phyloP scores from a whole-genome alignment of 352 stramenopile genomes.

The Pythium guiyangense region DNA sequence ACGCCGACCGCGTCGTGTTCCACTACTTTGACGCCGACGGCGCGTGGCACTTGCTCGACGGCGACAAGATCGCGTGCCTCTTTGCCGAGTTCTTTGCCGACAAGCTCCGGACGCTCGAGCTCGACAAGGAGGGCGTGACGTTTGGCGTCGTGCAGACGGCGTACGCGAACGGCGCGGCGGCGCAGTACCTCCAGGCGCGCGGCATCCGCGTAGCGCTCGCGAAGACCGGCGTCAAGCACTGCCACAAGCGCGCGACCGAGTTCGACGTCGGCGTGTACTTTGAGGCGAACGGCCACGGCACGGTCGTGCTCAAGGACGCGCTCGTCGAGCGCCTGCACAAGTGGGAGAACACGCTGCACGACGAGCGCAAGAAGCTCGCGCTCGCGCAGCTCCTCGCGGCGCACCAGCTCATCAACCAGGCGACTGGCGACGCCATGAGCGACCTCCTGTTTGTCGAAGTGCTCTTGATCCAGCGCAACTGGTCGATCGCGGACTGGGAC shows the following conservation, averaged over 20 bases:
- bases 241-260: conserved; percentile 92
- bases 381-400: conserved; percentile 82
- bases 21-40: conserved; percentile 87
- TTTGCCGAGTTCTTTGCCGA: conserved; percentile 93
- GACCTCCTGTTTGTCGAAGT: conserved; percentile 96
- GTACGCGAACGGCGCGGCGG: conserved; percentile 97
- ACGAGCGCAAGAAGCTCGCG: conserved; percentile 78
- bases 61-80: conserved; percentile 98
- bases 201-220: conserved; percentile 82
- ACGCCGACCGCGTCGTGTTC: conserved; percentile 98
- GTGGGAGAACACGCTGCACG: conserved; percentile 65
- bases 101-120: conserved; percentile 76
- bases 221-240: conserved; percentile 98
- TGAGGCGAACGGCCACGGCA: conserved; percentile 99
- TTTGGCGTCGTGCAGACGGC: conserved; percentile 98
- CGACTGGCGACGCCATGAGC: conserved; percentile 96
- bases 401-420: conserved; percentile 94
- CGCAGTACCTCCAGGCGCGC: conserved; percentile 79
- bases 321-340: conserved; percentile 85
- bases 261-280: conserved; percentile 99
- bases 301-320: conserved; percentile 93
- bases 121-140: conserved; percentile 74
- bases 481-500: conserved; percentile 91
- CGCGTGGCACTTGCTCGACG: conserved; percentile 91
- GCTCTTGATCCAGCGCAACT: conserved; percentile 89